Evolutionary conservation across 73 alveolate species (phyloP).

Genomic region (Loxodes magnus): DNA sequence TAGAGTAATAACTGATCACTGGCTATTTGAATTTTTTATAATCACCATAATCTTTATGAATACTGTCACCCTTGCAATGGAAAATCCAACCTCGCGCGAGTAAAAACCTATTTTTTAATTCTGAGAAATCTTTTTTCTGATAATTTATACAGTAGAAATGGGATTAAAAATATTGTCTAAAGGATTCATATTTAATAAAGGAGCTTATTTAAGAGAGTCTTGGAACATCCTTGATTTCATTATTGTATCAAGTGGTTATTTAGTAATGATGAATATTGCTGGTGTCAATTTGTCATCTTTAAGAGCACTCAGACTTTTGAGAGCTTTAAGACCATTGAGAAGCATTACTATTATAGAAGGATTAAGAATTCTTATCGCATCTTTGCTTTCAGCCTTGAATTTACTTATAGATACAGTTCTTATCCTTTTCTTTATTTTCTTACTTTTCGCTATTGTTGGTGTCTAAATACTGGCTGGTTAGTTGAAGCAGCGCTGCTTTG

Average conservation of each 20-base stretch:
- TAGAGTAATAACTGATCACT: conserved; percentile 1
- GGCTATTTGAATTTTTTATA: conserved; percentile 18
- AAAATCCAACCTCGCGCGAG: conserved; percentile 49
- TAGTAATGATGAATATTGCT: conserved; percentile 12
- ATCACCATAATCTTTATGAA: conserved; percentile 24
- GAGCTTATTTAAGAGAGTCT: conserved; percentile 46
- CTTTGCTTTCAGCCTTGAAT: conserved; percentile 74
- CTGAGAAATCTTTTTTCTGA: conserved; percentile 61
- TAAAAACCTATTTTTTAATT: neutral
- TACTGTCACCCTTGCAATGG: conserved; percentile 58
- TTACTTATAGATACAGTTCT: conserved; percentile 79
- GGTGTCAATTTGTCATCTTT: conserved; percentile 36
- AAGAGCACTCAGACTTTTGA: conserved; percentile 71
- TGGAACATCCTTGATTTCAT: conserved; percentile 65
- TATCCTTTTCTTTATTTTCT: conserved; percentile 69
- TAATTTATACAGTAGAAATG: conserved; percentile 74
- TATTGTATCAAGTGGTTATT: conserved; percentile 53
- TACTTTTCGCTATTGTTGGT: conserved; percentile 90
- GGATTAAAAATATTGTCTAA: conserved; percentile 66
- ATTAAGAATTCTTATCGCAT: conserved; percentile 69
- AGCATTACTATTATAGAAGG: conserved; percentile 91
- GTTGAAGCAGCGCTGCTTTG: conserved; percentile 64
- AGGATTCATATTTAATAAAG: conserved; percentile 42
- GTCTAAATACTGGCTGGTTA: conserved; percentile 75
- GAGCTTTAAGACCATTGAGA: conserved; percentile 94